A percentile compares a stretch with the other conserved stretches of the same genome.
These are phyloP conservation scores for Entomortierella chlamydospora DNA, from an alignment of 192 early-diverging fungal genomes.

Conservation along the genomic window DNA sequence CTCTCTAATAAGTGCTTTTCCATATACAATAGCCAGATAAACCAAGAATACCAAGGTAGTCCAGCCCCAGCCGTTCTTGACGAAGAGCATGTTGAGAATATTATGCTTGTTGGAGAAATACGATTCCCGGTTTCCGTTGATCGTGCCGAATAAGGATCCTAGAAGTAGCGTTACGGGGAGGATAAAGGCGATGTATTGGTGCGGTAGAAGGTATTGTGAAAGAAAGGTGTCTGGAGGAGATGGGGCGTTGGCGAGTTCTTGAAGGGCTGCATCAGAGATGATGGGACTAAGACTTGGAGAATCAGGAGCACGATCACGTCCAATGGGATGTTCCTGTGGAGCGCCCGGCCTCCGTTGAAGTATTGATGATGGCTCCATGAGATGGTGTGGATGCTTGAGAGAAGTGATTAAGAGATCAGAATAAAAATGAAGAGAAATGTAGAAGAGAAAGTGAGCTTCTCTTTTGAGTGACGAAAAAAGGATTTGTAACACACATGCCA, in stretches of 20 bases:
- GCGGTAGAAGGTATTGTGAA: slow-evolving; percentile 15
- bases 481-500: too few relatives aligned
- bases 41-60: slow-evolving; percentile 71
- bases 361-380: slow-evolving; percentile 24
- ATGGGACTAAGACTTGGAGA: slow-evolving; percentile 1
- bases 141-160: slow-evolving; percentile 32
- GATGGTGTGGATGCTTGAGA: too few relatives aligned
- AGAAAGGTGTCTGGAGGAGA: not conserved
- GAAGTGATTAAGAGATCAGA: too few relatives aligned
- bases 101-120: slow-evolving; percentile 80
- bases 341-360: slow-evolving; percentile 10
- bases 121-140: slow-evolving; percentile 15
- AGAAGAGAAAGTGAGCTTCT: too few relatives aligned
- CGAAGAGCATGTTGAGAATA: slow-evolving; percentile 81
- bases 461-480: too few relatives aligned
- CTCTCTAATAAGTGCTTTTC: slow-evolving; percentile 27
- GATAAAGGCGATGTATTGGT: slow-evolving; percentile 33
- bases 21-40: slow-evolving; percentile 58
- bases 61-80: slow-evolving; percentile 92
- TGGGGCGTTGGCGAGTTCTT: not conserved
- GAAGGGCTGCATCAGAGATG: not conserved
- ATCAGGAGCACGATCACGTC: not conserved
- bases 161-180: slow-evolving; percentile 31
- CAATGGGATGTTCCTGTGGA: not conserved
- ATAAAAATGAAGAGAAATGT: too few relatives aligned